phyloP scores from a whole-genome alignment of 2,329 filamentous ascomycete species.

The Ophiostoma himal-ulmi region DNA sequence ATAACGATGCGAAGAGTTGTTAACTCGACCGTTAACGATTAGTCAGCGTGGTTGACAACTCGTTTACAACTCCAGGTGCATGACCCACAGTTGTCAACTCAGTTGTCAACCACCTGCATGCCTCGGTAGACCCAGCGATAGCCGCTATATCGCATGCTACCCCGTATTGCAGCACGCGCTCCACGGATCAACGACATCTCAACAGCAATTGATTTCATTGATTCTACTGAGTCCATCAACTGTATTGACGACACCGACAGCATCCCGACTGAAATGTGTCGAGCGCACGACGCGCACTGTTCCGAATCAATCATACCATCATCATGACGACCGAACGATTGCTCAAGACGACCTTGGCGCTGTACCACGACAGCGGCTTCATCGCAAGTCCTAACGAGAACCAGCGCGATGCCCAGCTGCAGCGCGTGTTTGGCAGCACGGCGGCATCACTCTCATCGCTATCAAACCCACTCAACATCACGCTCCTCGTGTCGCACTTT shows the following conservation, averaged over 20 bases:
- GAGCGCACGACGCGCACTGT: slow-evolving; percentile 8
- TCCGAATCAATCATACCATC: slow-evolving; percentile 20
- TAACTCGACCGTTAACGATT: not conserved
- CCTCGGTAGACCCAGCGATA: slow-evolving; percentile 10
- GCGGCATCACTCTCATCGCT: slow-evolving; percentile 62
- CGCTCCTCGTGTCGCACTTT: slow-evolving; percentile 65
- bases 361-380: slow-evolving; percentile 48
- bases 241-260: not conserved
- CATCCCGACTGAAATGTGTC: not conserved
- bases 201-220: not conserved
- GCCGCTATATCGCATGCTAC: slow-evolving; percentile 3
- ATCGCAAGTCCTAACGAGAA: not conserved
- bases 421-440: slow-evolving; percentile 60
- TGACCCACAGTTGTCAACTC: not conserved
- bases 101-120: not conserved
- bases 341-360: slow-evolving; percentile 59
- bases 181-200: not conserved
- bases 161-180: not conserved
- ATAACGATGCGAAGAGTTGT: not conserved
- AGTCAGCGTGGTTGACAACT: not conserved
- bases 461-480: slow-evolving; percentile 68
- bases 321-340: slow-evolving; percentile 61
- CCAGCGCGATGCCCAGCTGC: slow-evolving; percentile 35
- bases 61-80: not conserved
- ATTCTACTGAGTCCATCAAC: not conserved